Evolutionary conservation across 495 filamentous ascomycete species (phyloP), one percentile per base, ranked within the genome.

Genomic region (Penicillium mononematosum): DNA sequence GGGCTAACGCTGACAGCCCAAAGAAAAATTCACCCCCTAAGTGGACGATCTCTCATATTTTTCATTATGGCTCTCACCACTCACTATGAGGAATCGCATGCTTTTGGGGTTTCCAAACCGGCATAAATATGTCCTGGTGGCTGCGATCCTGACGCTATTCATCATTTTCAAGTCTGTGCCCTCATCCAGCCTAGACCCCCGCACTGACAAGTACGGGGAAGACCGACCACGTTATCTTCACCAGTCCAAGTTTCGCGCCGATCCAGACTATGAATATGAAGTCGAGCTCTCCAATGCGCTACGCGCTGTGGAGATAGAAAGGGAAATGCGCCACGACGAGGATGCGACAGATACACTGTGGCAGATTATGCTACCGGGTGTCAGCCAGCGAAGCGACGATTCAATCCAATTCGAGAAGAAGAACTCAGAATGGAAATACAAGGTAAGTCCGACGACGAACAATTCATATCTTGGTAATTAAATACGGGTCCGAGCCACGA

Each of bases 361-460:
- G 74, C 74, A 77, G 61, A 72, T 75, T 14, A 59, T 68, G 36
- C 52, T 70, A 20, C 56, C 55, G 31, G 58, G 53, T 31, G 63
- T 49, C 17, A 55, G 48, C 3, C 52, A 65, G 4, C 59, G 72
- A 32, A 64, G 66, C 2, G 39, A 59, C 0, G 71, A 74, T 39
- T 75, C 72, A 0, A 38, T 64, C 0, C 11, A 42, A 6, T 70
- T 75, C n/a, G 62, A 73, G 49, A 45, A 68, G 11, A 47, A 42
- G 27, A 77, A 77, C 31, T 19, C 45, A 0, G 68, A 63, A 2
- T 77, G 74, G 74, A 49, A 58, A 4, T 74, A 77, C 29, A 58
- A 55, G 29, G 74, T 74, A 47, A 59, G 66, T 41, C 31, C 3
- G 31, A 14, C 10, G 5, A 34, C 9, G 19, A 19, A 12, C 29